Base-by-base conservation (phyloP, 2,329 filamentous ascomycete genomes). In the Penicillium sclerotiorum region DNA sequence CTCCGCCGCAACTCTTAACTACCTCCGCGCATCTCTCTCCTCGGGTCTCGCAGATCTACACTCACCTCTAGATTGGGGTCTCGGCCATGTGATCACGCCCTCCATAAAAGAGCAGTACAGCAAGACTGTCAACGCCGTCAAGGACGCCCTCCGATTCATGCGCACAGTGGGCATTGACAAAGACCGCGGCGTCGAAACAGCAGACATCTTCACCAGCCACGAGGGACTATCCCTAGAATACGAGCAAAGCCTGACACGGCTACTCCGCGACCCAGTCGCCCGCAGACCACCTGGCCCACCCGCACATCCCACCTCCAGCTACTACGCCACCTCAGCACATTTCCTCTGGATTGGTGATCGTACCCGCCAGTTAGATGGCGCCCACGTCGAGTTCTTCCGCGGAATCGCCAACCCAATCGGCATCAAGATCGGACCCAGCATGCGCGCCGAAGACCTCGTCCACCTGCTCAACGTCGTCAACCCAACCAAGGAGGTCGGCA, bases 311-410 rank as follows among this genome's bases (percentile, higher is more conserved):
- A 44, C 37, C 5, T 50, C 47, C 7, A 85, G 86, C 64, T 95
- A 89, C 81, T 97, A 95, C 76, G 88, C 96, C 73, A 97, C 93
- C 0, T 95, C 90, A 4, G 90, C 90, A 0, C 94, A 99, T 70
- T 97, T 99, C 77, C 82, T 99, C 69, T 99, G 94, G 94, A 95
- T 99, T 62, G 94, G 94, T 47, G 94, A 99, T 72, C 89, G 94
- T 58, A 99, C 94, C 2, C 85, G 94, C 39, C 93, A 97, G 73
- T 84, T 96, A 38, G 88, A 94, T 67, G 90, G 93, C 61, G 93
- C 88, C 0, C 94, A 99, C 72, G 88, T 99, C 55, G 94, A 99
- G 74, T 99, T 95, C 79, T 95, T 97, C 81, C 88, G 94, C 38
- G 94, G 94, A 50, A 88, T 99, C 59, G 87, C 90, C 63, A 99